Conservation (phyloP, 192 early-diverging fungal species). For the Chytriomyces hyalinus region DNA sequence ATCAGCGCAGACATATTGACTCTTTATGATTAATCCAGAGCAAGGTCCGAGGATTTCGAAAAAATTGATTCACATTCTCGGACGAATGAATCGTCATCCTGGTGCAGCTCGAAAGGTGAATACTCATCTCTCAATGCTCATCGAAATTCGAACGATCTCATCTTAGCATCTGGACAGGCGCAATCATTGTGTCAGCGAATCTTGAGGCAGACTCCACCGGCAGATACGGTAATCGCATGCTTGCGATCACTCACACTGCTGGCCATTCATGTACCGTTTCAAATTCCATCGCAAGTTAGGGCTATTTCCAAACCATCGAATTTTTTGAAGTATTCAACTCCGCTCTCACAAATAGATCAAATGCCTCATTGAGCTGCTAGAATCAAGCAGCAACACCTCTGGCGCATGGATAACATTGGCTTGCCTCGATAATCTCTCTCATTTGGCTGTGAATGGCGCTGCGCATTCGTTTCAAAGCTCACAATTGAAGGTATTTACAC, state of each 20-base stretch:
- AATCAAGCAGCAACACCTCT: too few species aligned
- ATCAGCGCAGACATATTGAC: not conserved
- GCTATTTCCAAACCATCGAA: too few species aligned
- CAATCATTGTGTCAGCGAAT: slow-evolving; percentile 1
- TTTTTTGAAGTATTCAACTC: too few species aligned
- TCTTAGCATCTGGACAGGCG: not conserved
- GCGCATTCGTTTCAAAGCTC: too few species aligned
- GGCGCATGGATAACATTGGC: too few species aligned
- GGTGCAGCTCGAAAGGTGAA: slow-evolving; percentile 18
- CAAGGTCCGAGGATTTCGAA: slow-evolving; percentile 25
- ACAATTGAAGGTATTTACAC: too few species aligned
- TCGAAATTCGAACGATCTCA: not conserved
- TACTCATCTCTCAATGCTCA: not conserved
- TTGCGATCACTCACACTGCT: slow-evolving; percentile 21
- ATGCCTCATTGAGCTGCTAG: too few species aligned
- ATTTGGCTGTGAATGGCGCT: too few species aligned
- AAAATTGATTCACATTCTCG: slow-evolving; percentile 30
- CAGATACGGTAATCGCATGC: slow-evolving; percentile 8
- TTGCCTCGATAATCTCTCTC: too few species aligned
- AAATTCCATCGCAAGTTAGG: not conserved
- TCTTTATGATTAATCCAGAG: slow-evolving; percentile 5
- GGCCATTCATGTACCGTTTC: slow-evolving; percentile 13
- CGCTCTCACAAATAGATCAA: too few species aligned
- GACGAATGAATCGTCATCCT: slow-evolving; percentile 22
- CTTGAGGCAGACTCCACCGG: slow-evolving; percentile 6